Evolutionary conservation across 2,329 filamentous ascomycete species (phyloP).

Genomic region (Zymoseptoria ardabiliae): DNA sequence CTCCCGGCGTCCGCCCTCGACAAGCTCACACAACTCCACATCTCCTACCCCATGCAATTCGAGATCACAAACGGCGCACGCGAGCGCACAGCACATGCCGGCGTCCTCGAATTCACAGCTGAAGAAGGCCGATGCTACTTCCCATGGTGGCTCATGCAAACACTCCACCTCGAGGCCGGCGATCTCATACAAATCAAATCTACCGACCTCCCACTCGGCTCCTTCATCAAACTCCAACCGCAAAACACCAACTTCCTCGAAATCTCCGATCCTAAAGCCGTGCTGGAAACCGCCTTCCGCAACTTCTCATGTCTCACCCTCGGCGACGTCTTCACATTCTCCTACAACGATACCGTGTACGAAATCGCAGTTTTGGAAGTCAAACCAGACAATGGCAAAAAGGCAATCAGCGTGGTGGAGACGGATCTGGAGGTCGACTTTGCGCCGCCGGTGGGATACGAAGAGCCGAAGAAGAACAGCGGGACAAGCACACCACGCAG

Average conservation of each 20-base stretch:
- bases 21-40: constrained; percentile 91
- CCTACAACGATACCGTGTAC: constrained; percentile 91
- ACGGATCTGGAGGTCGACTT: constrained; percentile 97
- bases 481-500: constrained; percentile 84
- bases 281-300: constrained; percentile 91
- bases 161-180: constrained; percentile 77
- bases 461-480: constrained; percentile 70
- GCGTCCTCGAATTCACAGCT: constrained; percentile 93
- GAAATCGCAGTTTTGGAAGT: constrained; percentile 90
- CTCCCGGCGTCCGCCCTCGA: constrained; percentile 93
- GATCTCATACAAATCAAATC: constrained; percentile 94
- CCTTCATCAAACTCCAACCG: constrained; percentile 92
- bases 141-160: constrained; percentile 97
- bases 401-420: constrained; percentile 84
- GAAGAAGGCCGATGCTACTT: constrained; percentile 96
- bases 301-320: constrained; percentile 92
- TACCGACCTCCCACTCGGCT: constrained; percentile 82
- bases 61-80: constrained; percentile 86
- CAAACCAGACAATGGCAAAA: constrained; percentile 76
- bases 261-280: constrained; percentile 93
- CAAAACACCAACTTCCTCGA: constrained; percentile 91
- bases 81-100: constrained; percentile 76
- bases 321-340: constrained; percentile 91
- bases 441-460: constrained; percentile 85
- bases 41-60: constrained; percentile 95